Evolutionary conservation across 352 stramenopile genomes (phyloP), one percentile per base, ranked within the genome.

Genomic region (Discostella stelligera): DNA sequence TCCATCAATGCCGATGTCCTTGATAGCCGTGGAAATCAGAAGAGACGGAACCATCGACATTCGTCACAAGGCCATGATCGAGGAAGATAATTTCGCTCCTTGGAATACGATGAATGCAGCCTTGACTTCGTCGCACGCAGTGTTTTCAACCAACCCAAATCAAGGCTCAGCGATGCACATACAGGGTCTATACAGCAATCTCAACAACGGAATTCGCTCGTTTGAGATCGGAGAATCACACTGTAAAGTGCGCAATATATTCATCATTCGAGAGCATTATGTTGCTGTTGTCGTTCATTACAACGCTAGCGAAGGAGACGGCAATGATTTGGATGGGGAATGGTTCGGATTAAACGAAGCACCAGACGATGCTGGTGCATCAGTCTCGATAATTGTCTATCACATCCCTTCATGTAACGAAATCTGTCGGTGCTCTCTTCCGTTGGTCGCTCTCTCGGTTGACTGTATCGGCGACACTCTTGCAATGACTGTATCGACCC

Each of bases 291-390:
- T 80, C 20, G 30, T 75, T 11, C 56, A 30, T 16, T 32, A 60
- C 54, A 25, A 20, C 54, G 0, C 21, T 54, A 46, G 44, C 30
- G 63, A 37, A 37, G 30, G 32, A 25, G 70, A 63, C 20, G 59
- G 67, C 8, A 61, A 78, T 54, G 77, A 56, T 18, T 46, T 41
- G 41, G 78, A 59, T 52, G 67, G 78, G 1, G 67, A 85, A 41
- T 85, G 78, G 78, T 82, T 85, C 54, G 78, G 73, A 20, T 49
- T 52, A 10, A 71, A 77, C 58, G 66, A 74, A 55, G 39, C 37
- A 58, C 4, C 32, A 41, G 32, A 9, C 32, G 32, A 41, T 41
- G 32, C 3, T 3, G 9, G 32, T 9, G 32, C 3, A 9, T 18
- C 39, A 21, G 53, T 21, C 14, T 23, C 37, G 58, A 49, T 53